phyloP scores from a whole-genome alignment of 2,329 filamentous ascomycete species.

The Alternaria arborescens region DNA sequence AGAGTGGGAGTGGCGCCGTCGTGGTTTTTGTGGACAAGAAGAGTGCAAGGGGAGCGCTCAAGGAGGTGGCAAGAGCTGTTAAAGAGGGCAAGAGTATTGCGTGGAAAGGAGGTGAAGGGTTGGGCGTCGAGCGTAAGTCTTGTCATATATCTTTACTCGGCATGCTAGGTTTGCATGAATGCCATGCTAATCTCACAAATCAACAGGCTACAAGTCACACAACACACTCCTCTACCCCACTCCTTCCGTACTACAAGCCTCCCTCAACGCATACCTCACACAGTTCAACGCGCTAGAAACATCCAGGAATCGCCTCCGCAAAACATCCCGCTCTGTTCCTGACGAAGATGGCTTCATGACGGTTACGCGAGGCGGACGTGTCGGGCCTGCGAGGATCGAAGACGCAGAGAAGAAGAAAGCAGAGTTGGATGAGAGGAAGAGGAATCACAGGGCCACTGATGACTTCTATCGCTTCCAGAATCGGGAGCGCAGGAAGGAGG shows the following conservation, averaged over 20 bases:
- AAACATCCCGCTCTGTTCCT: conserved; percentile 76
- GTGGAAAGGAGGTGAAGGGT: conserved; percentile 67
- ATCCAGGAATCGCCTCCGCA: conserved; percentile 68
- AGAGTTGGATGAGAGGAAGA: conserved; percentile 62
- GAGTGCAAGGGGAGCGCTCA: conserved; percentile 78
- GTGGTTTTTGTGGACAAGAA: conserved; percentile 84
- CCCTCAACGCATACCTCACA: conserved; percentile 86
- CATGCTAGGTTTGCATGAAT: background rate
- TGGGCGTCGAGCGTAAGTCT: conserved; percentile 63
- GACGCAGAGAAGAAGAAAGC: conserved; percentile 68
- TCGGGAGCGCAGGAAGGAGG: conserved; percentile 79
- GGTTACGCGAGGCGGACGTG: conserved; percentile 76
- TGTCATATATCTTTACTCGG: background rate
- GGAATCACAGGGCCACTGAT: conserved; percentile 64
- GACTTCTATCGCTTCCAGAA: conserved; percentile 88
- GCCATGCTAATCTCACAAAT: conserved; percentile 28
- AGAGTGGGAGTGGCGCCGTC: conserved; percentile 80
- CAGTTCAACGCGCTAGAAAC: conserved; percentile 75
- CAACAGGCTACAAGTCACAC: conserved; percentile 67
- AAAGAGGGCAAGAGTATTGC: conserved; percentile 67
- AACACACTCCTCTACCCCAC: conserved; percentile 76
- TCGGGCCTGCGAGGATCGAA: conserved; percentile 76
- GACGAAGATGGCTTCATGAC: conserved; percentile 97
- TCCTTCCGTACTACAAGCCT: conserved; percentile 70
- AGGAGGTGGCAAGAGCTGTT: conserved; percentile 71